These are phyloP conservation scores for Telfairia occidentalis DNA, from an alignment of 331 rosid species.

Conservation along the genomic window DNA sequence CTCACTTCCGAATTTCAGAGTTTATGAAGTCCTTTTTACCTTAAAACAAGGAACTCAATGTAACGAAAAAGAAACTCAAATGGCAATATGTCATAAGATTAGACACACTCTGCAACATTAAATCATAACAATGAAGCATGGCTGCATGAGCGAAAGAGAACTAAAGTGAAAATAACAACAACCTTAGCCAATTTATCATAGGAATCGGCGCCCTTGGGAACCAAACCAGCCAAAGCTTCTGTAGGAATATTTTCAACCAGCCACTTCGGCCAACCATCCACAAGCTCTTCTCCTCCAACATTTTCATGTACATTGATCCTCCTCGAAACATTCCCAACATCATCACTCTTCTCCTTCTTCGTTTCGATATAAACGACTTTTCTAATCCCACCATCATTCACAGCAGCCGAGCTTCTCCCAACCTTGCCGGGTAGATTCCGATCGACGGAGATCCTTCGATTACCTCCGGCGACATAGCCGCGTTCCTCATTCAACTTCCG, in stretches of 20 bases:
- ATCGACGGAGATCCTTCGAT: neutral
- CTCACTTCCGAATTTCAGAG: neutral
- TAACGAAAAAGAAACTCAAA: neutral
- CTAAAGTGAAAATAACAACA: neutral
- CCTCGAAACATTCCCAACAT: conserved; percentile 11
- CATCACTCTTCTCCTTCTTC: conserved; percentile 14
- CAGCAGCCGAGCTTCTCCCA: neutral
- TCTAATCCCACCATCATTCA: neutral
- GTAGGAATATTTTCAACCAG: conserved; percentile 46
- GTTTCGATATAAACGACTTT: conserved; percentile 2
- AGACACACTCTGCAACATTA: neutral
- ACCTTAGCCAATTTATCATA: conserved; percentile 74
- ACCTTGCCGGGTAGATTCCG: conserved; percentile 5
- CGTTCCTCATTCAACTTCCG: conserved; percentile 17
- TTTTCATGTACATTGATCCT: conserved; percentile 13
- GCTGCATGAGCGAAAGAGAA: neutral
- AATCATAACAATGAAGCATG: neutral
- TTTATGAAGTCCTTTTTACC: neutral
- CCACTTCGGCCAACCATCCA: conserved; percentile 77
- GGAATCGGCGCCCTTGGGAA: conserved; percentile 63
- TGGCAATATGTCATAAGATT: neutral
- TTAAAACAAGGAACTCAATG: neutral
- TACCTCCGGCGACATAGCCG: conserved; percentile 11
- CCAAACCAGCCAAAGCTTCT: conserved; percentile 34
- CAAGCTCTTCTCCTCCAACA: conserved; percentile 36